phyloP scores from a whole-genome alignment of 2,329 filamentous ascomycete genomes.

The Aspergillus eucalypticola region DNA sequence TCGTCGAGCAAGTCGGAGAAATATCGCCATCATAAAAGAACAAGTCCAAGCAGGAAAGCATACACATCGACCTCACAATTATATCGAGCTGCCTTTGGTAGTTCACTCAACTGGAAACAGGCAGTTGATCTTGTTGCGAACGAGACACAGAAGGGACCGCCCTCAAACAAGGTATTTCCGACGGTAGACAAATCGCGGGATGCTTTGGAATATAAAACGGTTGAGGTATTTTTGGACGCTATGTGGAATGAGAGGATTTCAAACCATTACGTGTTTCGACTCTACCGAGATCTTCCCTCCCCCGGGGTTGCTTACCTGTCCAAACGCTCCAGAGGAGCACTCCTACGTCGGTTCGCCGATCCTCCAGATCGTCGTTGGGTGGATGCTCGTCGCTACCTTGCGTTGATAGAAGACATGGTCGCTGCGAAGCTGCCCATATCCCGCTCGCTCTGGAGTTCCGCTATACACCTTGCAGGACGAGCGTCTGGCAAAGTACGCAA shows the following conservation, averaged over 20 bases:
- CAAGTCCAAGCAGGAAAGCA: slow-evolving; percentile 21
- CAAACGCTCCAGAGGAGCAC: slow-evolving; percentile 56
- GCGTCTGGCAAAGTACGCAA: slow-evolving; percentile 63
- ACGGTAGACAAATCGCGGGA: slow-evolving; percentile 26
- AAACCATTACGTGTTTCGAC: slow-evolving; percentile 53
- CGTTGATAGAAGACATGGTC: slow-evolving; percentile 80
- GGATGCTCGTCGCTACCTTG: slow-evolving; percentile 77
- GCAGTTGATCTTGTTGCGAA: slow-evolving; percentile 42
- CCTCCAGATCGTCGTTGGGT: slow-evolving; percentile 39
- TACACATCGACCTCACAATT: slow-evolving; percentile 26
- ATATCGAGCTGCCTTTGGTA: slow-evolving; percentile 25
- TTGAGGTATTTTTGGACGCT: slow-evolving; percentile 43
- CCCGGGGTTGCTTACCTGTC: slow-evolving; percentile 57
- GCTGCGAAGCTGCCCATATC: slow-evolving; percentile 68
- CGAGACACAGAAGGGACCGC: slow-evolving; percentile 25
- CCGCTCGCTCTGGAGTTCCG: slow-evolving; percentile 75
- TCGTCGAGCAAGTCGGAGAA: background rate
- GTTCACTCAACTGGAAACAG: slow-evolving; percentile 26
- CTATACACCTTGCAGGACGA: slow-evolving; percentile 74
- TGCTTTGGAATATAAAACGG: slow-evolving; percentile 36
- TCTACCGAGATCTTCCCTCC: slow-evolving; percentile 54
- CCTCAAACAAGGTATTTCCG: slow-evolving; percentile 32
- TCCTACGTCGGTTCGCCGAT: slow-evolving; percentile 69
- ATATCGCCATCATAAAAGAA: slow-evolving; percentile 11
- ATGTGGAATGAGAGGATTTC: slow-evolving; percentile 47